Conservation (phyloP, 768 basidiomycete genomes). For the Strobilomyces dryophilus region DNA sequence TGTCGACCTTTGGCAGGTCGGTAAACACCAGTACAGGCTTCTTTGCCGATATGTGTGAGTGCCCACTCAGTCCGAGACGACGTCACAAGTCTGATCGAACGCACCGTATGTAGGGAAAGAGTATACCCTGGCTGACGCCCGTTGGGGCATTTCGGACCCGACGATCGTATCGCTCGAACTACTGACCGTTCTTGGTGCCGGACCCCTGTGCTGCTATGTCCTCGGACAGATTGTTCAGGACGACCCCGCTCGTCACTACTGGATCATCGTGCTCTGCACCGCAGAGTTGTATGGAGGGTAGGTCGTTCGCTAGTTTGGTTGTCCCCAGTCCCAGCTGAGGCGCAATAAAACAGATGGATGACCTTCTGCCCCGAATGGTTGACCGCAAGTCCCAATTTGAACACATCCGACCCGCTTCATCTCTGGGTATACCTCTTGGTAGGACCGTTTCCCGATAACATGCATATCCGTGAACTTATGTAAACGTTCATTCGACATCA, state of each 20-base stretch:
- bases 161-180: conserved; percentile 81
- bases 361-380: conserved; percentile 89
- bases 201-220: conserved; percentile 70
- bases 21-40: conserved; percentile 66
- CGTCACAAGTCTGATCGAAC: background rate
- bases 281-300: conserved; percentile 78
- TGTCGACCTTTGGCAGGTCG: conserved; percentile 68
- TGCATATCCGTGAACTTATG: background rate
- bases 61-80: background rate
- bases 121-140: conserved; percentile 73
- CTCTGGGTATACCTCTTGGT: conserved; percentile 83
- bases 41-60: conserved; percentile 73
- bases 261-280: conserved; percentile 75
- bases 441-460: conserved; percentile 27
- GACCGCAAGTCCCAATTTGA: conserved; percentile 64
- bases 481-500: conserved; percentile 23
- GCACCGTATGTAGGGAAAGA: conserved; percentile 58
- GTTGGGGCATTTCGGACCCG: conserved; percentile 79
- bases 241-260: conserved; percentile 57
- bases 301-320: conserved; percentile 12
- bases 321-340: background rate
- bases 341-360: conserved; percentile 57
- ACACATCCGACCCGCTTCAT: conserved; percentile 65
- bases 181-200: conserved; percentile 72
- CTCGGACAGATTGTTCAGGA: conserved; percentile 58